Percentiles rank a stretch among this genome's conserved stretches.
Evolutionary conservation across 2,329 filamentous ascomycete genomes (phyloP).

Genomic region (Fusarium sp.): DNA sequence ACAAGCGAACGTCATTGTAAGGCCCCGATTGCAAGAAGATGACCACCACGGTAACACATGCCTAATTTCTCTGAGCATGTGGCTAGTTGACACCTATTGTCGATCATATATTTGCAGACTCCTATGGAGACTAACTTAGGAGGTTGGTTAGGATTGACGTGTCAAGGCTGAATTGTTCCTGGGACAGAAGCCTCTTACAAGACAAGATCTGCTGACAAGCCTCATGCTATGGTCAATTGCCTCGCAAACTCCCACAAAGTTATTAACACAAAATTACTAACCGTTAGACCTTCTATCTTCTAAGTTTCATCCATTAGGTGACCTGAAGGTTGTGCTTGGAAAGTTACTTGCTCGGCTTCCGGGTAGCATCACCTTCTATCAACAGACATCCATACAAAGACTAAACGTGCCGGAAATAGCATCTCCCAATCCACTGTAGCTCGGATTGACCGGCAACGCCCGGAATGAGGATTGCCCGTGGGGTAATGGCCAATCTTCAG

Average conservation of each 20-base stretch:
- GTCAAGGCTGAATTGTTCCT: not conserved
- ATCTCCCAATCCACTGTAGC: not conserved
- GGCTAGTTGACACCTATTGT: not conserved
- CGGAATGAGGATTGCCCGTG: constrained; percentile 4
- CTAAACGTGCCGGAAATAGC: not conserved
- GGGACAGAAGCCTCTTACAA: not conserved
- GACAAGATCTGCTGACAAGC: not conserved
- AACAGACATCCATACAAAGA: not conserved
- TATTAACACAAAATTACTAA: not conserved
- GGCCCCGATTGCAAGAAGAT: not conserved
- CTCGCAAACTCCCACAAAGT: not conserved
- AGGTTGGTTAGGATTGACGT: not conserved
- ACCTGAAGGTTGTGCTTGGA: not conserved
- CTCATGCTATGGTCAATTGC: not conserved
- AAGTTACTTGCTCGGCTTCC: not conserved
- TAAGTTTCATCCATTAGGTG: not conserved
- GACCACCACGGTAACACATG: not conserved
- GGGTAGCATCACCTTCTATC: not conserved
- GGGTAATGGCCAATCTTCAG: not conserved
- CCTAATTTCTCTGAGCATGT: not conserved
- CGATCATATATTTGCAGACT: not conserved
- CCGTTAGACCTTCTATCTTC: not conserved
- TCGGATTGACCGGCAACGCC: not conserved
- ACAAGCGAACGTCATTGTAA: not conserved
- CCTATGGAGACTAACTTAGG: not conserved